Conservation (phyloP, 2,329 filamentous ascomycete genomes). For the Diaporthe batatas region DNA sequence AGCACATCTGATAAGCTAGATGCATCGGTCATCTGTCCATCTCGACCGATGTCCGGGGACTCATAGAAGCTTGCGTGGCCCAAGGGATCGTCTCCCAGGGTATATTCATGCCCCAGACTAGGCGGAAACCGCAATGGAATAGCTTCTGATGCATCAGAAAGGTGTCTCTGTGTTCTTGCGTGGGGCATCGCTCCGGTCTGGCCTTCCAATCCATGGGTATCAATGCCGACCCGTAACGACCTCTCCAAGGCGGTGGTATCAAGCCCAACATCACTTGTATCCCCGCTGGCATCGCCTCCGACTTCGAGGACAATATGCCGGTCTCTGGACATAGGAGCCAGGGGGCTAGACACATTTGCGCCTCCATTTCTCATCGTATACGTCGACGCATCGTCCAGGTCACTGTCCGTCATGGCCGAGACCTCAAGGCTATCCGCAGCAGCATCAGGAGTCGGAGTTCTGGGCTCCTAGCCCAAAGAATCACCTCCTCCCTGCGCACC, state of each 20-base stretch:
- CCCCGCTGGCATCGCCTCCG: not conserved
- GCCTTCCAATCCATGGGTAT: not conserved
- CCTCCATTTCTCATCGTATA: not conserved
- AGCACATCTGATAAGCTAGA: not conserved
- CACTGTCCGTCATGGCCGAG: not conserved
- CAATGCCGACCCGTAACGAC: not conserved
- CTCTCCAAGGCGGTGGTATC: not conserved
- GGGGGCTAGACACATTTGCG: not conserved
- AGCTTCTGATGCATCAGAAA: not conserved
- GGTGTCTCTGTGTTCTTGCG: not conserved
- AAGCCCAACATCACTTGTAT: not conserved
- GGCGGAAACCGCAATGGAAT: not conserved
- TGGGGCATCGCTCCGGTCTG: not conserved
- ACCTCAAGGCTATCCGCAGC: constrained; percentile 12
- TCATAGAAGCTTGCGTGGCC: not conserved
- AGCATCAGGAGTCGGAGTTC: constrained; percentile 24
- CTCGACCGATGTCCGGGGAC: too few species aligned
- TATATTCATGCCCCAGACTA: not conserved
- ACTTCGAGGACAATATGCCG: not conserved
- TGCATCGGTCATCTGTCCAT: not conserved
- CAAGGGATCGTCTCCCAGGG: not conserved
- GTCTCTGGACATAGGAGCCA: not conserved
- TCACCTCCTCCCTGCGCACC: constrained; percentile 54
- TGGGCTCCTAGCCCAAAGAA: constrained; percentile 42
- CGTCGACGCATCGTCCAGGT: not conserved